Evolutionary conservation across 73 alveolate species (phyloP).

Genomic region (Stentor coeruleus): DNA sequence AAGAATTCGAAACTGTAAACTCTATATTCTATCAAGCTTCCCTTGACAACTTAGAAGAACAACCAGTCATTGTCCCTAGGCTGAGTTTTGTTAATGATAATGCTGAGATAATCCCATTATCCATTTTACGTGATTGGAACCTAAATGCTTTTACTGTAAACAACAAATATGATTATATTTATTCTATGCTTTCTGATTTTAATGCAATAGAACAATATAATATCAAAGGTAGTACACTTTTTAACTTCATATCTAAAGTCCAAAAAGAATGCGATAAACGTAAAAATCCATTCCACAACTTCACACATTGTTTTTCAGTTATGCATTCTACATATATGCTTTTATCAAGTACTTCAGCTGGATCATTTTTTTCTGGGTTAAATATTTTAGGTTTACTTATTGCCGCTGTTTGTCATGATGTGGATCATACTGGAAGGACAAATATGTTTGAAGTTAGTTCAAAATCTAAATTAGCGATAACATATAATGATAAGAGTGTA

Average conservation of each 20-base stretch:
- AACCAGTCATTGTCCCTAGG: background rate
- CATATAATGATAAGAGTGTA: constrained; percentile 76
- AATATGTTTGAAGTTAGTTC: constrained; percentile 60
- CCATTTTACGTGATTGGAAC: constrained; percentile 6
- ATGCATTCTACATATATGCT: constrained; percentile 34
- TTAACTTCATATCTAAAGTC: background rate
- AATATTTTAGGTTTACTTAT: background rate
- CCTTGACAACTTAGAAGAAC: background rate
- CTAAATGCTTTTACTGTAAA: background rate
- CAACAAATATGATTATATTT: background rate
- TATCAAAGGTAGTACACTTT: background rate
- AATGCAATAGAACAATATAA: background rate
- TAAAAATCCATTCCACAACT: constrained; percentile 51
- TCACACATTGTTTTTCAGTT: constrained; percentile 44
- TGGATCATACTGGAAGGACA: constrained; percentile 80
- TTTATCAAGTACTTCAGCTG: constrained; percentile 27
- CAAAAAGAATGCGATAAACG: constrained; percentile 19
- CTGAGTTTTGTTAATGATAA: background rate
- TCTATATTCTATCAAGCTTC: background rate
- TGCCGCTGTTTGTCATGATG: constrained; percentile 70
- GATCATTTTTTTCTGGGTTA: background rate
- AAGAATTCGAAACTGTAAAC: constrained; percentile 6
- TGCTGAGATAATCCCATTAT: background rate
- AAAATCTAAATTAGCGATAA: constrained; percentile 58
- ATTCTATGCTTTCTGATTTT: background rate